Base-by-base conservation (phyloP, 164 flowering plant genomes). In the Magnolia changhungtana region DNA sequence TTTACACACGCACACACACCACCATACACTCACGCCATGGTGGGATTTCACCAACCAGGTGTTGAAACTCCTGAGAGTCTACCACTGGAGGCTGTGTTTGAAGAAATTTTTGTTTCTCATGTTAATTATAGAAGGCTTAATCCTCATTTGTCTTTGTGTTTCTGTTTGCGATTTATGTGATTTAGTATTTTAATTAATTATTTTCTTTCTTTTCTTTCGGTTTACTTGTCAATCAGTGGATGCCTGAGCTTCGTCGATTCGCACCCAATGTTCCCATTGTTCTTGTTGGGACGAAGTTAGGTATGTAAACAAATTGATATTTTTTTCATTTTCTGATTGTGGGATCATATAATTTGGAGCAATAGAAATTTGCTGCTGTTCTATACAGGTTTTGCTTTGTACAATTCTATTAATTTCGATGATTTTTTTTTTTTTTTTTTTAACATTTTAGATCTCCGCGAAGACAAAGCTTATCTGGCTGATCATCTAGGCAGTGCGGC, bases 201-300 rank as follows among this genome's bases (percentile, higher is more conserved):
- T 37, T 37, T 37, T 24, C 27, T 24, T 24, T 55, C 11, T 4
- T 9, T 55, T 14, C 59, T 55, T 55, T 55, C 13, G 49, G 50
- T 68, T 68, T 70, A 49, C 49, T 52, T 74, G 76, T 74, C 21
- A 21, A 59, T 18, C 90, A 95, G 99, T 95, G 99, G 99, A 95
- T 95, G 97, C 99, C 99, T 5, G 99, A 95, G 81, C 97, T 95
- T 77, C 96, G 94, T 13, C 84, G 98, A 67, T 95, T 93, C 82
- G 99, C 98, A 20, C 98, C 99, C 7, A 90, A 91, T 81, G 98
- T 95, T 78, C 99, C 99, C 50, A 85, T 95, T 82, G 92, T 95
- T 74, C 97, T 95, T 73, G 99, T 95, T 82, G 99, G 99, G 74
- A 95, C 99, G 52, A 95, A 95, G 76, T 71, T 95, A 83, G 99